phyloP scores from a whole-genome alignment of 139 green algal species.

The Choricystis sp. region DNA sequence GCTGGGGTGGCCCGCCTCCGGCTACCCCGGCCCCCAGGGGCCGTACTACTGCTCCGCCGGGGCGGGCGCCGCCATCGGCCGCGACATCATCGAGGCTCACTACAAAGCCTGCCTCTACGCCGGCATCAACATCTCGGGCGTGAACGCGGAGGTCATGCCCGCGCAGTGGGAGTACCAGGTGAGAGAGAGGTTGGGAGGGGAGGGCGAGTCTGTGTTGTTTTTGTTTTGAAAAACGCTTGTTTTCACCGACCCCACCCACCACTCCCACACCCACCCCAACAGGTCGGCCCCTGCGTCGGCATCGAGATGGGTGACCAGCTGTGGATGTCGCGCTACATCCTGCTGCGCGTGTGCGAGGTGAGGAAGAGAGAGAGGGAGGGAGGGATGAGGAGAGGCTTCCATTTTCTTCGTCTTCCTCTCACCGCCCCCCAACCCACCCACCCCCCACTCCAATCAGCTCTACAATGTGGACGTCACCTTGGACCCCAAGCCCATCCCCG shows the following conservation, averaged over 20 bases:
- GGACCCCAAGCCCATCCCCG: constrained; percentile 73
- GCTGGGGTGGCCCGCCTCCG: constrained; percentile 62
- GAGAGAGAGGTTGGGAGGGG: too few species aligned
- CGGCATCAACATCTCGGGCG: constrained; percentile 61
- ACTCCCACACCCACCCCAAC: too few species aligned
- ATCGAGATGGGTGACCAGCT: constrained; percentile 64
- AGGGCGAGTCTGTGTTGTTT: too few species aligned
- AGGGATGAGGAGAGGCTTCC: too few species aligned
- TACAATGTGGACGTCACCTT: constrained; percentile 64
- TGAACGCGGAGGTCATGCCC: constrained; percentile 85
- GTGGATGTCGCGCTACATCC: constrained; percentile 59
- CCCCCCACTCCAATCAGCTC: too few species aligned
- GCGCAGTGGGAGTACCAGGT: constrained; percentile 92
- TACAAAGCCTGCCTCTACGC: constrained; percentile 72
- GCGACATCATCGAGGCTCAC: constrained; percentile 64
- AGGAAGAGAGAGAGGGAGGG: too few species aligned
- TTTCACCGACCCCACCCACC: too few species aligned
- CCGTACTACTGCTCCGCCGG: constrained; percentile 82
- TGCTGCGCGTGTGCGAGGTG: constrained; percentile 68
- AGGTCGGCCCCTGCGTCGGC: constrained; percentile 55
- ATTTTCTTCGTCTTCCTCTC: too few species aligned
- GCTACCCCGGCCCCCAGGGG: constrained; percentile 76
- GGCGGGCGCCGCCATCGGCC: constrained; percentile 58
- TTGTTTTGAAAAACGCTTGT: too few species aligned
- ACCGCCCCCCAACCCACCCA: too few species aligned